Conservation (phyloP, 305 asterid genomes). For the Andrographis paniculata region DNA sequence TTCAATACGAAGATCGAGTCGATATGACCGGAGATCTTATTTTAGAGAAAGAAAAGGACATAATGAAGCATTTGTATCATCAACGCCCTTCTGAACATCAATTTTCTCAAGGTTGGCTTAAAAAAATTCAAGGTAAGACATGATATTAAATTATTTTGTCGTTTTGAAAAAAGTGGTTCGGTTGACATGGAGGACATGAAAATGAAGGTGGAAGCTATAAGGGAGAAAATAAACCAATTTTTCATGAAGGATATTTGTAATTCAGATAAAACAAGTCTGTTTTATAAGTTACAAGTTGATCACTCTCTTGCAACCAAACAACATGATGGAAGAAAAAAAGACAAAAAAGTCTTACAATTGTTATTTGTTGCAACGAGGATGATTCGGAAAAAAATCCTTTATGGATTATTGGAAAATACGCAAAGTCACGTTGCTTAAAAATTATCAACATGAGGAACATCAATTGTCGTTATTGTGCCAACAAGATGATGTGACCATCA, state of each 20-base stretch:
- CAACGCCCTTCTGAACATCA: constrained; percentile 4
- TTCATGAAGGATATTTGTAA: constrained; percentile 5
- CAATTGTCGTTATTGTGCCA: constrained; percentile 12
- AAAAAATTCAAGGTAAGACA: constrained; percentile 15
- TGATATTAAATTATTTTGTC: constrained; percentile 15
- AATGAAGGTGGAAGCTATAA: constrained; percentile 7
- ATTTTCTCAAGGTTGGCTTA: constrained; percentile 20
- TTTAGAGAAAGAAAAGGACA: constrained; percentile 7
- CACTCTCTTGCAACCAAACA: constrained; percentile 19
- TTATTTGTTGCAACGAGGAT: constrained; percentile 21
- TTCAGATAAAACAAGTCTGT: constrained; percentile 10
- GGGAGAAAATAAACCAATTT: constrained; percentile 15
- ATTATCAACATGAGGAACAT: constrained; percentile 10
- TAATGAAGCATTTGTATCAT: constrained; percentile 11
- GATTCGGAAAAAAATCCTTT: constrained; percentile 13
- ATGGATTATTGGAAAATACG: constrained; percentile 15
- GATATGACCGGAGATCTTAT: constrained; percentile 6
- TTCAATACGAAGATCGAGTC: constrained; percentile 12
- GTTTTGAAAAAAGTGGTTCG: constrained; percentile 12
- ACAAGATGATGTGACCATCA: too few species aligned
- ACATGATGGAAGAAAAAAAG: constrained; percentile 14
- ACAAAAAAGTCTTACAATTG: constrained; percentile 8
- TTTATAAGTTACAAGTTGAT: constrained; percentile 19
- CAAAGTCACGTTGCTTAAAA: constrained; percentile 10
- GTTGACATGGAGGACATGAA: constrained; percentile 14